Evolutionary conservation across 768 basidiomycete genomes (phyloP).

Genomic region (Podaxis pistillaris): DNA sequence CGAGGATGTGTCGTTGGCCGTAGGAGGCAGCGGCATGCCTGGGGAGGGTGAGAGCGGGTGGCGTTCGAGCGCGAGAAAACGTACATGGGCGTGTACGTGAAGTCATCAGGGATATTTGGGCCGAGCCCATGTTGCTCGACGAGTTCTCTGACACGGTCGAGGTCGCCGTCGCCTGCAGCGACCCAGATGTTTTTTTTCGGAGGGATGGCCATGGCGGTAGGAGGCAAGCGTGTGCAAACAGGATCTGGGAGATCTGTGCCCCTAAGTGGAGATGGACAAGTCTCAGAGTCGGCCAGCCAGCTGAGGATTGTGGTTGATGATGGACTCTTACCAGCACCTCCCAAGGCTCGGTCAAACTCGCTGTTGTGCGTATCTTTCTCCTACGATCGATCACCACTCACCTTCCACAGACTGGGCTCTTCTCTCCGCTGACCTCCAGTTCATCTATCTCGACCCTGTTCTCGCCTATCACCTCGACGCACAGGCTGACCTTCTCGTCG

Average conservation of each 20-base stretch:
- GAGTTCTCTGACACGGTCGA: conserved; percentile 66
- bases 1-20: conserved; percentile 70
- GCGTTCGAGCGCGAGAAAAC: conserved; percentile 20
- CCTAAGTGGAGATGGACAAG: conserved; percentile 13
- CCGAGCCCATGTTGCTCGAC: conserved; percentile 49
- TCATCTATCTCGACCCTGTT: conserved; percentile 84
- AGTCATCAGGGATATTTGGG: conserved; percentile 67
- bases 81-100: conserved; percentile 84
- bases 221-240: conserved; percentile 25
- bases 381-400: conserved; percentile 17
- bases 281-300: conserved; percentile 12
- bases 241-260: conserved; percentile 14
- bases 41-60: conserved; percentile 19
- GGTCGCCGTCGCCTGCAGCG: conserved; percentile 88
- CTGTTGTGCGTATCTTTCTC: conserved; percentile 52
- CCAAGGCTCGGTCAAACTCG: conserved; percentile 71
- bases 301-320: conserved; percentile 13
- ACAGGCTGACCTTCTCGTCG: conserved; percentile 67
- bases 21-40: conserved; percentile 97
- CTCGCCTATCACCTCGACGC: conserved; percentile 68
- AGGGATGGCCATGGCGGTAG: conserved; percentile 19
- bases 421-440: conserved; percentile 70
- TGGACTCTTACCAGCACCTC: conserved; percentile 21
- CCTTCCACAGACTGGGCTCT: conserved; percentile 71
- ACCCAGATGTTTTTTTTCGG: conserved; percentile 83